Percentiles rank a stretch among this genome's conserved stretches.
Conservation (phyloP, 306 rosid species). For the Alnus rubra region DNA sequence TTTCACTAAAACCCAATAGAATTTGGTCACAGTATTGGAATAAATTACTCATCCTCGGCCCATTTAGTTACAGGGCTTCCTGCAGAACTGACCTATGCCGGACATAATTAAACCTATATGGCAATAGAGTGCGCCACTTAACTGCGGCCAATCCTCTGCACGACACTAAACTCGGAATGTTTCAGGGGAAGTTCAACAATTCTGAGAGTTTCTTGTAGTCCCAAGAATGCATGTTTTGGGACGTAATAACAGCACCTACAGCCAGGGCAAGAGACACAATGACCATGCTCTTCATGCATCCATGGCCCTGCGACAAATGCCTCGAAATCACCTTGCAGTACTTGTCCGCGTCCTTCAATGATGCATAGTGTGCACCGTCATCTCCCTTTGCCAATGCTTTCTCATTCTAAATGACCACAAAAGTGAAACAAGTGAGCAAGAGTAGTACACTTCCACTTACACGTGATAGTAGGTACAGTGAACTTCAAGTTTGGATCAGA, state of each 20-base stretch:
- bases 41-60: slow-evolving; percentile 31
- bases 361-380: slow-evolving; percentile 24
- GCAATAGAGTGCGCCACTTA: not conserved
- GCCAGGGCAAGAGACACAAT: slow-evolving; percentile 33
- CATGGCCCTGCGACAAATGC: slow-evolving; percentile 37
- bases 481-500: not conserved
- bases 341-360: slow-evolving; percentile 45
- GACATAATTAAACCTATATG: slow-evolving; percentile 8
- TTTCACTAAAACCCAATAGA: slow-evolving; percentile 18
- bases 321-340: slow-evolving; percentile 37
- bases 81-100: slow-evolving; percentile 4
- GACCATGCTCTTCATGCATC: slow-evolving; percentile 49
- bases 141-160: slow-evolving; percentile 2
- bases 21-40: slow-evolving; percentile 21
- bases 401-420: slow-evolving; percentile 37
- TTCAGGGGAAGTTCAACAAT: slow-evolving; percentile 35
- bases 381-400: slow-evolving; percentile 34
- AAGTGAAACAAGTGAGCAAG: not conserved
- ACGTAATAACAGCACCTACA: slow-evolving; percentile 36
- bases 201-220: slow-evolving; percentile 35
- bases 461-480: not conserved
- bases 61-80: slow-evolving; percentile 8
- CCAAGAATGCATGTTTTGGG: slow-evolving; percentile 42
- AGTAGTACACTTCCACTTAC: not conserved
- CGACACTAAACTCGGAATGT: not conserved